phyloP scores from a whole-genome alignment of 2,329 filamentous ascomycete species.

The Didymella arachidicola region DNA sequence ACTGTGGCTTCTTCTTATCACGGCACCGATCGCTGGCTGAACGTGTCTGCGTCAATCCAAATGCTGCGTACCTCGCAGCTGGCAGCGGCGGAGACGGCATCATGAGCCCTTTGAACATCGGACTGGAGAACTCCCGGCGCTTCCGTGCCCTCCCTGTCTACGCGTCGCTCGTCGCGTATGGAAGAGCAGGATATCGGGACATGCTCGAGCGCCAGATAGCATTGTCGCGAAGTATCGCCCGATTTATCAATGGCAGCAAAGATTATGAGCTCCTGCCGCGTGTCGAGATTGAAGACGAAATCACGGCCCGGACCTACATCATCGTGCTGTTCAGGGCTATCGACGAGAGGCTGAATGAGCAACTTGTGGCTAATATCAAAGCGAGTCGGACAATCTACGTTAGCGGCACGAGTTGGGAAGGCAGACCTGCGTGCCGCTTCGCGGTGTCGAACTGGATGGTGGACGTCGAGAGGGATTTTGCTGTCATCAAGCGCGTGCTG shows the following conservation, averaged over 20 bases:
- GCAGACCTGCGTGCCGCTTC: conserved; percentile 76
- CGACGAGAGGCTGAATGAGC: conserved; percentile 68
- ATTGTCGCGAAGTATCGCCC: conserved; percentile 73
- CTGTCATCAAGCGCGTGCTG: conserved; percentile 70
- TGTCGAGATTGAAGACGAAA: conserved; percentile 47
- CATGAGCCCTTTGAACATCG: conserved; percentile 84
- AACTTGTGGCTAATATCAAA: conserved; percentile 77
- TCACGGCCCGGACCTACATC: conserved; percentile 66
- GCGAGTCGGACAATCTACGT: conserved; percentile 78
- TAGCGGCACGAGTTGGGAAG: conserved; percentile 80
- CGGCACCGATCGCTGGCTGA: conserved; percentile 66
- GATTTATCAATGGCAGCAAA: conserved; percentile 66
- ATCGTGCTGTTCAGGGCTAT: conserved; percentile 81
- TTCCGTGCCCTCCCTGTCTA: conserved; percentile 93
- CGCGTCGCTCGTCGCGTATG: conserved; percentile 77
- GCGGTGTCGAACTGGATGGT: conserved; percentile 88
- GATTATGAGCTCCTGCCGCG: conserved; percentile 72
- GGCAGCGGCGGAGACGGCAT: conserved; percentile 57
- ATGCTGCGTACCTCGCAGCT: conserved; percentile 77
- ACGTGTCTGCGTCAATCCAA: conserved; percentile 78
- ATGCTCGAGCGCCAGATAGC: conserved; percentile 77
- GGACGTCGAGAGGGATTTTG: conserved; percentile 71
- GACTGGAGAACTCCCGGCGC: conserved; percentile 88
- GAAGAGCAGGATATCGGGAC: conserved; percentile 69
- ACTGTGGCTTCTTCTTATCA: conserved; percentile 88